These are phyloP conservation scores for Thermothielavioides terrestris DNA, from an alignment of 495 filamentous ascomycete species.

Conservation along the genomic window DNA sequence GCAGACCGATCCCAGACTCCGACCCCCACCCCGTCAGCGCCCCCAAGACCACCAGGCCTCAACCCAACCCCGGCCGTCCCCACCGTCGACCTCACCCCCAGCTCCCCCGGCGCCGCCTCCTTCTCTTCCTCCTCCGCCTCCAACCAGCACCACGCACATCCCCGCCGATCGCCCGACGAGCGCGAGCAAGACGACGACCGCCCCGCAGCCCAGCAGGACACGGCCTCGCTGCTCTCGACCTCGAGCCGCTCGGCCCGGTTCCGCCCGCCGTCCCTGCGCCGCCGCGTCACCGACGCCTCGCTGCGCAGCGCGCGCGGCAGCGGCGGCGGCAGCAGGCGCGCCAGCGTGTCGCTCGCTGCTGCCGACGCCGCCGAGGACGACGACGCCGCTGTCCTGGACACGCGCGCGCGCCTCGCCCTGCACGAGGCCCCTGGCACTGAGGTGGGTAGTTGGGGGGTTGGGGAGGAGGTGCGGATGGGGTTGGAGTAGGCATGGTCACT, in stretches of 20 bases:
- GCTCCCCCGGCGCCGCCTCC: not conserved
- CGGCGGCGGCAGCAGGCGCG: constrained; percentile 11
- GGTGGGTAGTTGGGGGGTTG: constrained; percentile 27
- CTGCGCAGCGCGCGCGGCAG: not conserved
- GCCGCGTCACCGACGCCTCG: constrained; percentile 14
- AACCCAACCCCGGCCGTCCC: not conserved
- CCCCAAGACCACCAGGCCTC: not conserved
- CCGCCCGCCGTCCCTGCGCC: constrained; percentile 11
- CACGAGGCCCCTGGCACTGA: constrained; percentile 25
- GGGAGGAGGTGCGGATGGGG: constrained; percentile 34
- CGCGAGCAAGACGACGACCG: constrained; percentile 4
- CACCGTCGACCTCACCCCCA: not conserved
- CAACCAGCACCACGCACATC: not conserved
- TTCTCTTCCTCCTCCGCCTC: not conserved
- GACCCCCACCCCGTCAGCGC: not conserved
- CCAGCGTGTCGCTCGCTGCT: too few relatives aligned
- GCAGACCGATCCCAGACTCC: constrained; percentile 9
- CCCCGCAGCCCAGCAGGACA: constrained; percentile 20
- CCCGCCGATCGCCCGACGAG: not conserved
- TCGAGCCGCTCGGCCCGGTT: constrained; percentile 23
- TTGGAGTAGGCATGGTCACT: constrained; percentile 29
- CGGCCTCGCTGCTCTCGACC: constrained; percentile 23
- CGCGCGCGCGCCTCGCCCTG: constrained; percentile 20
- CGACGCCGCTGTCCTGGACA: constrained; percentile 21
- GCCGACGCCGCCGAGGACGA: constrained; percentile 20